Conservation (phyloP, 257 asterid species). For the Salvia splendens region DNA sequence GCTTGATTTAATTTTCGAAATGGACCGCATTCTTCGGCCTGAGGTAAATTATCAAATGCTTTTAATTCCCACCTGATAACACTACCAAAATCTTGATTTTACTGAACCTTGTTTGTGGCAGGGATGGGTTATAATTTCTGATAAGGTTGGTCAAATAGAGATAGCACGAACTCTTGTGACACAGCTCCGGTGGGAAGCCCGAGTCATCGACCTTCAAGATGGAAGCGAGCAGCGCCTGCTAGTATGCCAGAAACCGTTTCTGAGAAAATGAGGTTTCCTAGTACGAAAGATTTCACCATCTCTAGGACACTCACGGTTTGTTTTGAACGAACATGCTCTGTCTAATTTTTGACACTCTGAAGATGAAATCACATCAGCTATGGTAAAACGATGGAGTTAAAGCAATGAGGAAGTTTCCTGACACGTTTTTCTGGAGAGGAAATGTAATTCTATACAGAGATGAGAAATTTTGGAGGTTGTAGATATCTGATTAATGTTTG, state of each 20-base stretch:
- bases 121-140: conserved; percentile 92
- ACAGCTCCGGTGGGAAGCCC: conserved; percentile 91
- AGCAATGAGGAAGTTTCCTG: conserved; percentile 30
- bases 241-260: conserved; percentile 84
- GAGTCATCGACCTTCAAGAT: conserved; percentile 76
- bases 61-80: too few species aligned
- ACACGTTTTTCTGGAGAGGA: conserved; percentile 1
- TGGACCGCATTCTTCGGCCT: conserved; percentile 92
- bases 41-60: conserved; percentile 53
- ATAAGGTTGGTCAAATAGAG: conserved; percentile 61
- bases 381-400: neutral
- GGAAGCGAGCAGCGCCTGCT: conserved; percentile 91
- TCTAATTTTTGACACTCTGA: conserved; percentile 32
- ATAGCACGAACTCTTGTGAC: conserved; percentile 61
- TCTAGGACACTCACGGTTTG: conserved; percentile 43
- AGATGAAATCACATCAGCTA: conserved; percentile 19
- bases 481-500: conserved; percentile 51
- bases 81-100: neutral
- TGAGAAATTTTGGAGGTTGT: conserved; percentile 59
- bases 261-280: conserved; percentile 59
- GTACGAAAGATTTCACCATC: conserved; percentile 30
- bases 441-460: conserved; percentile 24
- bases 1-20: conserved; percentile 61
- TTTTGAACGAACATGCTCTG: conserved; percentile 27
- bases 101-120: conserved; percentile 37